Conservation (phyloP, 768 basidiomycete species). For the Chalciporus pseudorubinellus region DNA sequence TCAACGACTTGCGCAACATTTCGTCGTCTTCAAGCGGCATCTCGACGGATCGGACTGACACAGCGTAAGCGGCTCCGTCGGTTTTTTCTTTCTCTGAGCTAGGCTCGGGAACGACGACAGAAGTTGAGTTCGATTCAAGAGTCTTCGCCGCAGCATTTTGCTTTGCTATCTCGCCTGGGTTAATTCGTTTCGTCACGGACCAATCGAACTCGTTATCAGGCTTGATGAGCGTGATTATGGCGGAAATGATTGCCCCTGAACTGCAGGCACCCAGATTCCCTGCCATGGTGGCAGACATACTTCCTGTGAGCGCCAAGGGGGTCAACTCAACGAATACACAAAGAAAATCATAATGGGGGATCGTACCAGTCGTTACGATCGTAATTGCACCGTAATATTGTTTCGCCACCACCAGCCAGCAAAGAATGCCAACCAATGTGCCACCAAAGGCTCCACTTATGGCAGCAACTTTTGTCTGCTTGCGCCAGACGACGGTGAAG, state of each 20-base stretch:
- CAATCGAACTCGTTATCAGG: conserved; percentile 20
- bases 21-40: conserved; percentile 5
- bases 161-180: conserved; percentile 12
- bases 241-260: conserved; percentile 14
- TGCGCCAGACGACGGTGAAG: conserved; percentile 28
- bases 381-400: conserved; percentile 17
- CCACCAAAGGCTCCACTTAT: conserved; percentile 41
- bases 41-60: conserved; percentile 1
- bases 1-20: conserved; percentile 9
- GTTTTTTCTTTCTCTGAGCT: conserved; percentile 12
- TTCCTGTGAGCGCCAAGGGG: conserved; percentile 2
- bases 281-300: conserved; percentile 17
- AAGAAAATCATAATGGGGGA: no score
- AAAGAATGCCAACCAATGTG: conserved; percentile 41
- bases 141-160: background rate
- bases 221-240: conserved; percentile 14
- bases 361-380: conserved; percentile 3
- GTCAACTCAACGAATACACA: no score
- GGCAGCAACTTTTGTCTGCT: conserved; percentile 39
- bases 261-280: conserved; percentile 18
- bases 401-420: conserved; percentile 41
- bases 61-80: background rate
- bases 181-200: conserved; percentile 17
- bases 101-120: conserved; percentile 1
- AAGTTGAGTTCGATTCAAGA: background rate